Evolutionary conservation across 345 rosid species (phyloP), one percentile per base, ranked within the genome.

Genomic region (Pistacia integerrima): DNA sequence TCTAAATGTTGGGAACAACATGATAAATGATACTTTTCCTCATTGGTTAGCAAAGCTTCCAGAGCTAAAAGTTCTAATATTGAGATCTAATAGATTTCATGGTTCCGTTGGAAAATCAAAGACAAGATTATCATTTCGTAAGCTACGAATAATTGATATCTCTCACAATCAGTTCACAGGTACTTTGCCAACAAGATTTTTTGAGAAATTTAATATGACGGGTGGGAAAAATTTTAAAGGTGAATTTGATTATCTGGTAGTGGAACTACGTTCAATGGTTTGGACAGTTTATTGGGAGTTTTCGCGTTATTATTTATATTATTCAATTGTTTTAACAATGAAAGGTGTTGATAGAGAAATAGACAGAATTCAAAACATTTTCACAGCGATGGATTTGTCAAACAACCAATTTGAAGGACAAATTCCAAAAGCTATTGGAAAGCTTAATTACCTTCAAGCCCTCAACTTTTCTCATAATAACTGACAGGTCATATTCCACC

Each of bases 401-500:
- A 8, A 28, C 55, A 78, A 78, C 22, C 7, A 18, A 4, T 78
- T 78, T 4, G 14, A 66, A 28, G 80, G 73, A 4, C 8, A 10
- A 30, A 72, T 64, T 54, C 72, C 72, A 10, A 36, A 17, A 11
- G 46, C 8, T 0, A n/a, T 71, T 12, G 76, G 66, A 14, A 17
- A 71, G 20, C 76, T 78, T 16, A 57, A 20, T 8, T 57, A 52
- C 14, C 76, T 78, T 4, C 17, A 0, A 1, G 33, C 3, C 33
- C 33, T 30, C 33, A 30, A 30, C 33, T 30, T 30, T 1, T 30
- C 33, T 30, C 33, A 30, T 30, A 30, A 30, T 30, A 30, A 30
- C 54, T 76, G 4, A 54, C 59, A 28, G 80, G 75, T 16, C 52
- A 16, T 6, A 77, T 76, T 28, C 74, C 80, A 17, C 5, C 60